Percentiles rank a stretch among this genome's conserved stretches.
Evolutionary conservation across 2,329 filamentous ascomycete genomes (phyloP).

Genomic region (Trichophyton equinum): DNA sequence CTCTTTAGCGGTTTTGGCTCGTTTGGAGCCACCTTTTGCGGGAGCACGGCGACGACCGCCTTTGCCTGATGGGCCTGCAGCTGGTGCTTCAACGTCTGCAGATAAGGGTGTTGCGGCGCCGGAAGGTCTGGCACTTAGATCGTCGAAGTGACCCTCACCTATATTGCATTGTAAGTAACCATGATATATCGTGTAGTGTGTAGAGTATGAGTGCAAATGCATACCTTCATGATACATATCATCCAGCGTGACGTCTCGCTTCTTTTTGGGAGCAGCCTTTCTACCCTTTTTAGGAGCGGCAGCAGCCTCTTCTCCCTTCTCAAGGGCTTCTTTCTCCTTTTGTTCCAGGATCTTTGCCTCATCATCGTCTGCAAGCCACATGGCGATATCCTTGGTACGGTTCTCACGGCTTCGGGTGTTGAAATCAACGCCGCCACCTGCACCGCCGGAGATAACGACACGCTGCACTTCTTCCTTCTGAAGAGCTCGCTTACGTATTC

Average conservation of each 20-base stretch:
- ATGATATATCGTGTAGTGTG: neutral
- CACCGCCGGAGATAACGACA: slow-evolving; percentile 84
- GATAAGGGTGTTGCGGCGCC: slow-evolving; percentile 69
- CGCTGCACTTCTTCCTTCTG: slow-evolving; percentile 99
- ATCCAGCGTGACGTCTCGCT: slow-evolving; percentile 57
- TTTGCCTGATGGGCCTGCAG: slow-evolving; percentile 35
- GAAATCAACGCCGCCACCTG: slow-evolving; percentile 79
- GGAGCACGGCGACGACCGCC: slow-evolving; percentile 40
- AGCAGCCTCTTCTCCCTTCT: slow-evolving; percentile 43
- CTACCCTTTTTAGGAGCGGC: slow-evolving; percentile 45
- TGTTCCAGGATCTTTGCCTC: slow-evolving; percentile 88
- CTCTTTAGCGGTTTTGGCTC: slow-evolving; percentile 47
- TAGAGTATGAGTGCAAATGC: slow-evolving; percentile 25
- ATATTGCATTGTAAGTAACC: slow-evolving; percentile 17
- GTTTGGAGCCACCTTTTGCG: slow-evolving; percentile 48
- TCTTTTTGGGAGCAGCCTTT: slow-evolving; percentile 48
- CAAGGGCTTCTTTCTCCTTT: slow-evolving; percentile 73
- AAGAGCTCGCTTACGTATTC: slow-evolving; percentile 88
- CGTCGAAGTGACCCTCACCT: slow-evolving; percentile 97
- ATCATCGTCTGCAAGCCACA: slow-evolving; percentile 97
- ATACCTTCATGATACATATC: slow-evolving; percentile 99
- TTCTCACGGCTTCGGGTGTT: slow-evolving; percentile 86
- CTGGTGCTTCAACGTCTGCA: slow-evolving; percentile 33
- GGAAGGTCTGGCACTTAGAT: slow-evolving; percentile 65
- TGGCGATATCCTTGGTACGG: slow-evolving; percentile 91